Evolutionary conservation across 768 basidiomycete species (phyloP), one percentile per base, ranked within the genome.

Genomic region (Mycena venus): DNA sequence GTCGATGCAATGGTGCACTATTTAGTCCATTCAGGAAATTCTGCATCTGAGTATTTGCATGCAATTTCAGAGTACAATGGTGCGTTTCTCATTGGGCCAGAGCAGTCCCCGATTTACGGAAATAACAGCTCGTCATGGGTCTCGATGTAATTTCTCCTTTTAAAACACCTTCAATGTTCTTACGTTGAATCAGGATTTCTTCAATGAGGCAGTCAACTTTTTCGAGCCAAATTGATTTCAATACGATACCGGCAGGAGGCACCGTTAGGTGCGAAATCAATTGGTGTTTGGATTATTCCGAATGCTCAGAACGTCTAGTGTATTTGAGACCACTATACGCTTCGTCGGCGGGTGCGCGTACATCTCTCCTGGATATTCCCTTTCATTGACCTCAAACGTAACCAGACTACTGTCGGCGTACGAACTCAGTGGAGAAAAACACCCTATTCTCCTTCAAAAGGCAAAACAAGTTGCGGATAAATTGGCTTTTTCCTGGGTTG

Each of bases 301-400:
- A 15, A 12, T 21, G 21, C 60, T 55, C 73, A 21, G 32, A 31
- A 31, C 47, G 7, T 3, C 23, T 51, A 93, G 92, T 73, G 84
- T 95, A 4, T 95, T 95, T 77, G 94, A 95, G 82, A 93, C 92
- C 1, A 94, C 91, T 0, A 95, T 95, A 76, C 92, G 94, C 51
- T 92, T 91, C 62, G 78, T 95, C 3, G 94, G 89, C 9, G 93
- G 93, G 2, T n/a, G n/a, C n/a, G n/a, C n/a, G n/a, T n/a, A n/a
- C n/a, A n/a, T n/a, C n/a, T n/a, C n/a, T n/a, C n/a, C n/a, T n/a
- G n/a, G n/a, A n/a, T n/a, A n/a, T n/a, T n/a, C n/a, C n/a, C n/a
- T n/a, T n/a, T n/a, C n/a, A n/a, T n/a, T n/a, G n/a, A n/a, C n/a
- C n/a, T n/a, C n/a, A n/a, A n/a, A n/a, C n/a, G n/a, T n/a, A n/a